phyloP scores from a whole-genome alignment of 2,329 filamentous ascomycete genomes.

The Colletotrichum liaoningense region DNA sequence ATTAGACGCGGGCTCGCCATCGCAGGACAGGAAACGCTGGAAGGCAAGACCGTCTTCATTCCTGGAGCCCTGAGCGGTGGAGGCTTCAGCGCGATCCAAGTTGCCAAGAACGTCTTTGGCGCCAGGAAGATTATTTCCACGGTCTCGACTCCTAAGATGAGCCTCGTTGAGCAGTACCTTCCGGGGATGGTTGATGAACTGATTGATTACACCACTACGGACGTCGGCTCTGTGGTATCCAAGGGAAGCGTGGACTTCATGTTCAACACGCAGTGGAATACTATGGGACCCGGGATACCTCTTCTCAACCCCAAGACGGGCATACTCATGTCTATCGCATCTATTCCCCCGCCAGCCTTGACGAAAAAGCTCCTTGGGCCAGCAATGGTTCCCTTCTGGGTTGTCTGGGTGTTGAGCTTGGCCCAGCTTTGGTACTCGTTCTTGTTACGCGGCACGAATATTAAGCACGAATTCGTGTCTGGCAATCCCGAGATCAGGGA shows the following conservation, averaged over 20 bases:
- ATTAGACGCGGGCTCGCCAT: conserved; percentile 52
- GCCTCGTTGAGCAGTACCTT: conserved; percentile 53
- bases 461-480: conserved; percentile 58
- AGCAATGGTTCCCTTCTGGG: conserved; percentile 47
- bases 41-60: conserved; percentile 64
- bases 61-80: conserved; percentile 61
- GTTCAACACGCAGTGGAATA: conserved; percentile 58
- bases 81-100: conserved; percentile 58
- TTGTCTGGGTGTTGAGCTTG: conserved; percentile 49
- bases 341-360: conserved; percentile 46
- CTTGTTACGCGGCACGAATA: conserved; percentile 55
- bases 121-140: conserved; percentile 61
- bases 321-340: conserved; percentile 54
- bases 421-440: conserved; percentile 54
- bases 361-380: conserved; percentile 46
- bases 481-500: conserved; percentile 52
- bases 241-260: conserved; percentile 60
- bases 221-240: conserved; percentile 50
- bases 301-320: conserved; percentile 51
- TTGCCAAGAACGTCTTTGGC: conserved; percentile 62
- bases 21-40: conserved; percentile 50
- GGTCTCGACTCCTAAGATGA: conserved; percentile 63
- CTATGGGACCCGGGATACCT: conserved; percentile 52
- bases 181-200: conserved; percentile 60
- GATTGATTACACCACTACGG: conserved; percentile 60